These are phyloP conservation scores for Ascosphaera apis DNA, from an alignment of 2,329 filamentous ascomycete species.

Conservation along the genomic window DNA sequence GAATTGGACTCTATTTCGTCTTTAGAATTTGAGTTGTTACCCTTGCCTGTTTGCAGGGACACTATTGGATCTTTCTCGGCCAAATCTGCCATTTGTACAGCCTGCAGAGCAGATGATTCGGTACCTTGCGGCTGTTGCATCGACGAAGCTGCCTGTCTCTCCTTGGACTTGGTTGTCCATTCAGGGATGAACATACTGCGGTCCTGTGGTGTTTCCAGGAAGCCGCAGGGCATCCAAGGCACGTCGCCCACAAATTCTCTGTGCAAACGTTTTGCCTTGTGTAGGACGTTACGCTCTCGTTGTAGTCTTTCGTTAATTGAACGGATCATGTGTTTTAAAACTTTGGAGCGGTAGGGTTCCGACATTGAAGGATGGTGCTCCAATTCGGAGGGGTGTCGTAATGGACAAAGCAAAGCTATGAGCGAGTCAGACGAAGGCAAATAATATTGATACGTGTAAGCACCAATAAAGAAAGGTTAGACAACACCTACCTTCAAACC, in stretches of 20 bases:
- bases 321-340: constrained; percentile 32
- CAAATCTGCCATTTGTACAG: too few species aligned
- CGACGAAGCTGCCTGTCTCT: neutral
- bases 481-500: constrained; percentile 27
- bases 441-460: neutral
- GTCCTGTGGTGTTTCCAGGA: constrained; percentile 28
- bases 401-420: constrained; percentile 34
- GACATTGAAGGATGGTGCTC: constrained; percentile 35
- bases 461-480: neutral
- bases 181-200: constrained; percentile 20
- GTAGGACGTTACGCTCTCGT: constrained; percentile 31
- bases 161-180: constrained; percentile 2
- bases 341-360: constrained; percentile 33
- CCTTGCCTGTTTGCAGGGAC: too few species aligned
- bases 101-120: constrained; percentile 5
- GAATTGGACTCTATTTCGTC: too few species aligned
- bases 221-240: constrained; percentile 33
- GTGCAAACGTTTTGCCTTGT: constrained; percentile 34
- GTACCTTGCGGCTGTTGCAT: constrained; percentile 3
- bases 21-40: too few species aligned
- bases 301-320: constrained; percentile 34
- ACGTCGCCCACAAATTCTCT: constrained; percentile 36
- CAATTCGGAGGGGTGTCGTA: constrained; percentile 38
- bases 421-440: neutral
- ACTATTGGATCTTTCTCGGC: too few species aligned